Conservation (phyloP, 2,329 filamentous ascomycete species). For the Fusarium pininemorale region DNA sequence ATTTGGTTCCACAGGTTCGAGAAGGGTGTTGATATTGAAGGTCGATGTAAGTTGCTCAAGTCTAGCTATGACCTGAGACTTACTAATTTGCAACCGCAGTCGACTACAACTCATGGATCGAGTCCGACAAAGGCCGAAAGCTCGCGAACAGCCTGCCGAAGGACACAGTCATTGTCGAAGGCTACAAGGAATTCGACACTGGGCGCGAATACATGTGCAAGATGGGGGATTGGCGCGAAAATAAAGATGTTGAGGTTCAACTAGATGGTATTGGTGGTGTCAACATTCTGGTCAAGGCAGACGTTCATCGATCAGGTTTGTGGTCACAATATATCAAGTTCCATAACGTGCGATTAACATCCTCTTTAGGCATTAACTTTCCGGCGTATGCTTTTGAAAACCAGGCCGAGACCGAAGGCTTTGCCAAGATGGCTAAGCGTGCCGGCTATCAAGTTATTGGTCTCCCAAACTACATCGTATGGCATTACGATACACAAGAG, state of each 20-base stretch:
- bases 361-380: slow-evolving; percentile 86
- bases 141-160: slow-evolving; percentile 78
- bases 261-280: slow-evolving; percentile 97
- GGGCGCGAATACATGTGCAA: slow-evolving; percentile 88
- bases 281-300: slow-evolving; percentile 96
- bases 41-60: slow-evolving; percentile 76
- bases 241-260: slow-evolving; percentile 91
- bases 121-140: slow-evolving; percentile 84
- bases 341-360: slow-evolving; percentile 36
- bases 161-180: slow-evolving; percentile 88
- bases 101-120: slow-evolving; percentile 99
- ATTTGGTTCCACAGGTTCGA: slow-evolving; percentile 96
- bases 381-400: slow-evolving; percentile 97
- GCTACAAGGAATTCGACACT: slow-evolving; percentile 93
- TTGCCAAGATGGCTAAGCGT: slow-evolving; percentile 97
- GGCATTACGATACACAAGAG: slow-evolving; percentile 97
- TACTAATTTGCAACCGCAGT: slow-evolving; percentile 60
- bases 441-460: slow-evolving; percentile 93
- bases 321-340: slow-evolving; percentile 9
- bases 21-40: slow-evolving; percentile 86
- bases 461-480: slow-evolving; percentile 96
- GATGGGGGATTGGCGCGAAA: slow-evolving; percentile 91
- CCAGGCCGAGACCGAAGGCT: slow-evolving; percentile 98
- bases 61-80: not conserved
- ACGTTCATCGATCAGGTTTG: slow-evolving; percentile 92